These are phyloP conservation scores for Harrya chromipes DNA, from an alignment of 768 basidiomycete genomes.

Conservation along the genomic window DNA sequence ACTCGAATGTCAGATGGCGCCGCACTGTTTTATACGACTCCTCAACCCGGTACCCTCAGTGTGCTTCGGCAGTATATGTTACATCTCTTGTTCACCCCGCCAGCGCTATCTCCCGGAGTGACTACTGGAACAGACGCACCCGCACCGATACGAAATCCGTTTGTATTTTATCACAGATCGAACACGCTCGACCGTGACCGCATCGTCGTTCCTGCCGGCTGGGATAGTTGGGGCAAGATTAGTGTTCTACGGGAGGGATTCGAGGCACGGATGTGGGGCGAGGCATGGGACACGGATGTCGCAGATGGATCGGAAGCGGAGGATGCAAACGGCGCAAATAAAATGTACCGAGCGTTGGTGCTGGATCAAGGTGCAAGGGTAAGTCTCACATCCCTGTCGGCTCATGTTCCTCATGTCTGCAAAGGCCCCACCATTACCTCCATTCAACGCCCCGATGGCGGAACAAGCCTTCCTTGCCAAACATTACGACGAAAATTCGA, in stretches of 20 bases:
- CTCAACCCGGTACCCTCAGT: constrained; percentile 68
- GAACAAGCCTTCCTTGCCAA: constrained; percentile 90
- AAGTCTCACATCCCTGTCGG: constrained; percentile 12
- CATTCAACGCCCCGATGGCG: constrained; percentile 76
- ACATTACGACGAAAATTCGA: constrained; percentile 89
- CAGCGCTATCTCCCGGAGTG: constrained; percentile 50
- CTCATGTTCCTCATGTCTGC: neutral
- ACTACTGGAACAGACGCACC: constrained; percentile 33
- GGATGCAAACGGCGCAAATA: constrained; percentile 55
- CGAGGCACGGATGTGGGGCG: constrained; percentile 75
- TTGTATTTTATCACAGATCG: constrained; percentile 83
- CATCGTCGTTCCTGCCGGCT: constrained; percentile 90
- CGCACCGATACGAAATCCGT: constrained; percentile 66
- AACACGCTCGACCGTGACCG: constrained; percentile 93
- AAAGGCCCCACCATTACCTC: constrained; percentile 64
- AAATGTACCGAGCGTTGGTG: constrained; percentile 67
- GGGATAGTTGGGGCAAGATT: constrained; percentile 99
- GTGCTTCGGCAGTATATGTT: constrained; percentile 81
- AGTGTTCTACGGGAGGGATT: constrained; percentile 87
- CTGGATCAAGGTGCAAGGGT: constrained; percentile 77
- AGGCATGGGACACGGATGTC: constrained; percentile 76
- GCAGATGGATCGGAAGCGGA: constrained; percentile 40
- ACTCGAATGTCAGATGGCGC: constrained; percentile 72
- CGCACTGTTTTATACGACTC: constrained; percentile 86
- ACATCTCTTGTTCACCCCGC: constrained; percentile 60